Evolutionary conservation across 768 basidiomycete species (phyloP).

Genomic region (Naganishia onofrii): DNA sequence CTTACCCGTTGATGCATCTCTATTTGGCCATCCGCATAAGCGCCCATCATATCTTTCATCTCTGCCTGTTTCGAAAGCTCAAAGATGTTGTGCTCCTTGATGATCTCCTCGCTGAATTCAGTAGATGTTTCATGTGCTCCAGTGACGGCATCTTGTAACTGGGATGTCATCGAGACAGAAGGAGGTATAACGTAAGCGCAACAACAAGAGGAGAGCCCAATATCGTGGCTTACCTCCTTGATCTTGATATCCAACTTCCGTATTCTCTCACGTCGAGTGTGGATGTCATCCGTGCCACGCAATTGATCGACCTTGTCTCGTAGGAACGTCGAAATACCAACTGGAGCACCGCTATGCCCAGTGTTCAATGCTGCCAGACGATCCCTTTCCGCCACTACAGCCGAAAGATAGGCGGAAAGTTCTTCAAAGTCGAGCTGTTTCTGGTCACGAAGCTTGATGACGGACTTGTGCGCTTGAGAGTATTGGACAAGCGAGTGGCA

Average conservation of each 20-base stretch:
- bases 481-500: constrained; percentile 91
- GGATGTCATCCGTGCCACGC: constrained; percentile 58
- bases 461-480: constrained; percentile 86
- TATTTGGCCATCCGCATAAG: constrained; percentile 89
- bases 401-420: constrained; percentile 86
- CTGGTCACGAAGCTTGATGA: constrained; percentile 92
- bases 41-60: constrained; percentile 91
- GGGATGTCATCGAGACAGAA: not conserved
- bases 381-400: constrained; percentile 89
- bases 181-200: not conserved
- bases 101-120: constrained; percentile 91
- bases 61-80: constrained; percentile 86
- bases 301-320: constrained; percentile 68
- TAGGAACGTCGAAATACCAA: constrained; percentile 82
- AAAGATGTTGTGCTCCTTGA: constrained; percentile 85
- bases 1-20: constrained; percentile 82
- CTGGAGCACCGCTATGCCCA: constrained; percentile 71
- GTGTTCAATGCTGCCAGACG: constrained; percentile 81
- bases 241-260: constrained; percentile 87
- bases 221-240: constrained; percentile 68
- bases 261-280: constrained; percentile 89
- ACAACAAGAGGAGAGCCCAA: not conserved
- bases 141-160: constrained; percentile 95
- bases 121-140: constrained; percentile 93
- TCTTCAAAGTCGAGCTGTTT: constrained; percentile 99